Conservation (phyloP, 441 rosid genomes). For the Syzygium syzygioides region DNA sequence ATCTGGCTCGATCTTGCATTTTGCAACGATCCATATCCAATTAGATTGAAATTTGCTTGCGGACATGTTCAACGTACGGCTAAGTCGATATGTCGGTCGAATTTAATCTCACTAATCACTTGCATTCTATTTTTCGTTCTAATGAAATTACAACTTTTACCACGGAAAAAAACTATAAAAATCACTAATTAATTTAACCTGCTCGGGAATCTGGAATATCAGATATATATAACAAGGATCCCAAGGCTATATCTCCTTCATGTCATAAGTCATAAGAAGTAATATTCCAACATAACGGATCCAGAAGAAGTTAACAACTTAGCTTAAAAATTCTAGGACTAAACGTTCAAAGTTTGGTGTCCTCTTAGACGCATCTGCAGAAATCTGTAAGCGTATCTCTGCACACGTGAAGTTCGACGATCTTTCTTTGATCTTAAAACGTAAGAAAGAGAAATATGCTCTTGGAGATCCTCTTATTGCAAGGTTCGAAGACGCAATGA, state of each 20-base stretch:
- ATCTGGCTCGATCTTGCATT: neutral
- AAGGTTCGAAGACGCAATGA: neutral
- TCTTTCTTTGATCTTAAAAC: neutral
- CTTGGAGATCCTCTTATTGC: neutral
- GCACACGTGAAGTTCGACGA: neutral
- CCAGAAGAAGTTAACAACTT: neutral
- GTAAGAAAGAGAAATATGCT: neutral
- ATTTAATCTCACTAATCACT: neutral
- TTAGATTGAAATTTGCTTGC: neutral
- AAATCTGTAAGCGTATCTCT: neutral
- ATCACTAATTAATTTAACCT: neutral
- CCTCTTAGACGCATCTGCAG: neutral
- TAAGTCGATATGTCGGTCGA: neutral
- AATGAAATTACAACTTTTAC: neutral
- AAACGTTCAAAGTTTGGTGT: neutral
- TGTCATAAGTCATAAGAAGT: neutral
- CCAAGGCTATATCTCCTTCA: neutral
- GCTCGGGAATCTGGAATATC: neutral
- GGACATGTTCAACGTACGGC: neutral
- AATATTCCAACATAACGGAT: neutral
- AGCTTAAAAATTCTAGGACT: neutral
- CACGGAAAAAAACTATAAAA: neutral
- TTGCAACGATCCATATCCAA: neutral
- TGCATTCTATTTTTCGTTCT: neutral
- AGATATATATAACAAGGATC: neutral